Evolutionary conservation across 306 rosid species (phyloP).

Genomic region (Cucumis sativus): Cucumber_9930_V3 NC_026656.2:20341001-20341500

Average conservation of each 20-base stretch:
- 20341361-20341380: too few species aligned
- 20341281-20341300: conserved; percentile 42
- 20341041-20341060: too few species aligned
- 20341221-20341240: conserved; percentile 85
- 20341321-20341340: conserved; percentile 7
- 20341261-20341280: conserved; percentile 70
- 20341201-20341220: conserved; percentile 88
- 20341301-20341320: conserved; percentile 48
- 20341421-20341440: conserved; percentile 73
- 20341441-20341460: conserved; percentile 71
- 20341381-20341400: not conserved
- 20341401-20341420: conserved; percentile 54
- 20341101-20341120: conserved; percentile 41
- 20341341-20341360: not conserved
- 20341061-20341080: conserved; percentile 13
- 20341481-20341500: conserved; percentile 47
- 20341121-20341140: conserved; percentile 59
- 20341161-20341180: conserved; percentile 62
- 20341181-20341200: conserved; percentile 63
- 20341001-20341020: too few species aligned
- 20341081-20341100: conserved; percentile 62
- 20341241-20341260: conserved; percentile 81
- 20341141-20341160: conserved; percentile 75
- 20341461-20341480: conserved; percentile 72
- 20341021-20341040: too few species aligned